These are phyloP conservation scores for Noccaea caerulescens DNA, from an alignment of 345 rosid genomes.

Conservation along the genomic window DNA sequence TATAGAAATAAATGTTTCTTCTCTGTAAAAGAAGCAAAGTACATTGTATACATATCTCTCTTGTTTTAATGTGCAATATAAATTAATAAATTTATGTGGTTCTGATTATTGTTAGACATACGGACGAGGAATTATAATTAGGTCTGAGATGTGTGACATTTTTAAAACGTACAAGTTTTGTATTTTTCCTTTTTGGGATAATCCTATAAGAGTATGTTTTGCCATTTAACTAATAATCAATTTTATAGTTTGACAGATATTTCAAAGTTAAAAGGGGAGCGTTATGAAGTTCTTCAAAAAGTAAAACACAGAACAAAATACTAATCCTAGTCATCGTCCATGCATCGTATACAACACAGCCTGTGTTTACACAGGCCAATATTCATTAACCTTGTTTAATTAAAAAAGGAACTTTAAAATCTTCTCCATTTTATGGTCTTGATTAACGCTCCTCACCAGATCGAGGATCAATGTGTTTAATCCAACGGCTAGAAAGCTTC, in stretches of 20 bases:
- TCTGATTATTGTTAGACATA: background rate
- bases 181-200: background rate
- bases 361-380: too few relatives aligned
- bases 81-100: background rate
- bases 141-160: background rate
- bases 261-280: too few relatives aligned
- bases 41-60: background rate
- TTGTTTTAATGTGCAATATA: background rate
- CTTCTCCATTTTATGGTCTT: background rate
- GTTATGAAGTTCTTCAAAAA: too few relatives aligned
- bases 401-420: constrained; percentile 12
- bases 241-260: too few relatives aligned
- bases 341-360: too few relatives aligned
- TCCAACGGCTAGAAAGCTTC: constrained; percentile 68
- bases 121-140: too few relatives aligned
- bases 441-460: constrained; percentile 70
- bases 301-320: too few relatives aligned
- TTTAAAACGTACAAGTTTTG: background rate
- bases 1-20: background rate
- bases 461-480: constrained; percentile 57
- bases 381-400: too few relatives aligned
- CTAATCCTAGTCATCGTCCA: too few relatives aligned
- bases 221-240: too few relatives aligned
- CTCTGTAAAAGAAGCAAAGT: background rate
- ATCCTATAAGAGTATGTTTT: background rate